Evolutionary conservation across 2,329 filamentous ascomycete species (phyloP).

Genomic region (Harringtonia aguacate): DNA sequence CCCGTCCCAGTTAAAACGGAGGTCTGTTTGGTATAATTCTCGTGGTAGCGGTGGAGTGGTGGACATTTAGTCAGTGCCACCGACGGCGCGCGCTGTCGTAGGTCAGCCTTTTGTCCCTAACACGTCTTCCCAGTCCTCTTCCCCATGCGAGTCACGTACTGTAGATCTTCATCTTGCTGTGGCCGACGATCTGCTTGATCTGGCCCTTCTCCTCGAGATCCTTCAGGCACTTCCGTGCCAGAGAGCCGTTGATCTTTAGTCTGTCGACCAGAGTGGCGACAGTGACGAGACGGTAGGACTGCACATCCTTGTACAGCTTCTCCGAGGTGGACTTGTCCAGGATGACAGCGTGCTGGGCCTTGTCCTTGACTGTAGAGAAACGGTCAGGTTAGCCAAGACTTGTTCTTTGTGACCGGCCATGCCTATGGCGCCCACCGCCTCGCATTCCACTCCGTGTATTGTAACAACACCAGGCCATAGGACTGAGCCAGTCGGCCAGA

Average conservation of each 20-base stretch:
- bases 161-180: conserved; percentile 99
- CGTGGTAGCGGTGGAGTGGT: not conserved
- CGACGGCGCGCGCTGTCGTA: conserved; percentile 48
- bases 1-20: not conserved
- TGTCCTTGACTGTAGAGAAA: conserved; percentile 75
- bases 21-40: conserved; percentile 9
- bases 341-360: conserved; percentile 98
- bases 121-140: not conserved
- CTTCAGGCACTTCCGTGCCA: conserved; percentile 78
- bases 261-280: conserved; percentile 97
- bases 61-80: conserved; percentile 32
- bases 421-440: no score
- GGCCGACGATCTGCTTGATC: conserved; percentile 95
- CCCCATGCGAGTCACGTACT: no score
- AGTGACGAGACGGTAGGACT: conserved; percentile 99
- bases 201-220: conserved; percentile 97
- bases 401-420: not conserved
- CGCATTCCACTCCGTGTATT: no score
- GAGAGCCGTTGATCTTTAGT: conserved; percentile 99
- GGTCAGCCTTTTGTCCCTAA: conserved; percentile 13
- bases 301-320: conserved; percentile 99
- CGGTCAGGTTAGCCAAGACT: not conserved
- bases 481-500: no score
- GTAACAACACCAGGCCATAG: no score
- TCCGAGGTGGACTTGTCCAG: conserved; percentile 97